Evolutionary conservation across 306 rosid genomes (phyloP).

Genomic region (Delonix regia): DNA sequence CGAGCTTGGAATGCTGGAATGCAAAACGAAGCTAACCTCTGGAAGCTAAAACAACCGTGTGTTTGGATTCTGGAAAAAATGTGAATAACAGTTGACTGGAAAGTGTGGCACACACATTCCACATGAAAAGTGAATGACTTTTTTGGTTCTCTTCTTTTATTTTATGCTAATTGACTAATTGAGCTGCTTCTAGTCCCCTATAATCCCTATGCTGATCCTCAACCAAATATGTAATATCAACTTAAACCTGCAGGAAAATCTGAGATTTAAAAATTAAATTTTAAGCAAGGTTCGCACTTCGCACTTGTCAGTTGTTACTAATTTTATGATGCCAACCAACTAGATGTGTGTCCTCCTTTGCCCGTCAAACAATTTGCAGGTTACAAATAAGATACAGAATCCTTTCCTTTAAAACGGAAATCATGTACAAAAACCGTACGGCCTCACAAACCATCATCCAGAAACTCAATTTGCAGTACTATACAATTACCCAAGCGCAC

Average conservation of each 20-base stretch:
- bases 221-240: not conserved
- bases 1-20: constrained; percentile 18
- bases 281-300: not conserved
- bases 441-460: constrained; percentile 4
- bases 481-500: not conserved
- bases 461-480: not conserved
- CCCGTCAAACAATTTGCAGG: not conserved
- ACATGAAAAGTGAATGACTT: not conserved
- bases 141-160: not conserved
- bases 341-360: not conserved
- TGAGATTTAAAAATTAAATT: not conserved
- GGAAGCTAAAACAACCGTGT: not conserved
- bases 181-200: not conserved
- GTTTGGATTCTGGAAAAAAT: not conserved
- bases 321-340: not conserved
- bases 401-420: not conserved
- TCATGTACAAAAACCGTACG: not conserved
- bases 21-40: constrained; percentile 6
- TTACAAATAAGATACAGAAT: not conserved
- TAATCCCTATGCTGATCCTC: not conserved
- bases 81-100: constrained; percentile 23
- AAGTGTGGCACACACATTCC: constrained; percentile 8
- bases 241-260: not conserved
- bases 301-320: not conserved
- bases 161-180: not conserved